These are phyloP conservation scores for Rhizoclosmatium globosum DNA, from an alignment of 192 early-diverging fungal species.

Conservation along the genomic window DNA sequence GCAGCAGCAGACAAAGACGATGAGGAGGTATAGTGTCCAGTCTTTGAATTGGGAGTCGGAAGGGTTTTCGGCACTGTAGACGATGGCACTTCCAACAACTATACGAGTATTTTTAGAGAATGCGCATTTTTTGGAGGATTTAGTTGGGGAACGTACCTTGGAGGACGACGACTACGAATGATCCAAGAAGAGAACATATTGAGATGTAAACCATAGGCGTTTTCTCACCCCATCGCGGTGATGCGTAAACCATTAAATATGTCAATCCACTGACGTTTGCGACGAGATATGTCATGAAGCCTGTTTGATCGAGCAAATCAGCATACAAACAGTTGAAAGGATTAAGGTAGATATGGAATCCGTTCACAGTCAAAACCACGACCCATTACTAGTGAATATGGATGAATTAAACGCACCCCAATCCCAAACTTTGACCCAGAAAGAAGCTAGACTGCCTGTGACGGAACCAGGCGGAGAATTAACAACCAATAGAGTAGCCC, in stretches of 20 bases:
- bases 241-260: constrained; percentile 62
- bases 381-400: too few species aligned
- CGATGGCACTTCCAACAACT: constrained; percentile 68
- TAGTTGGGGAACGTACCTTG: constrained; percentile 51
- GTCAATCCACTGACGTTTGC: constrained; percentile 51
- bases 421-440: constrained; percentile 47
- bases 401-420: constrained; percentile 33
- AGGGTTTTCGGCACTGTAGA: constrained; percentile 57
- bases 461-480: constrained; percentile 53
- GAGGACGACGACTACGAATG: constrained; percentile 70
- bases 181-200: constrained; percentile 69
- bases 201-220: constrained; percentile 62
- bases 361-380: too few species aligned
- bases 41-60: constrained; percentile 66
- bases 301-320: constrained; percentile 21
- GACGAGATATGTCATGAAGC: constrained; percentile 61
- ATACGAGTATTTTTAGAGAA: not conserved
- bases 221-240: constrained; percentile 66
- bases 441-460: constrained; percentile 51
- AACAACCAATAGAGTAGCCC: constrained; percentile 66
- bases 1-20: constrained; percentile 61
- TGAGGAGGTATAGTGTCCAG: constrained; percentile 72
- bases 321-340: not conserved
- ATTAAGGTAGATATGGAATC: not conserved
- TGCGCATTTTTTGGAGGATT: not conserved